Conservation (phyloP, 352 stramenopile genomes). For the Phytophthora aleatoria region DNA sequence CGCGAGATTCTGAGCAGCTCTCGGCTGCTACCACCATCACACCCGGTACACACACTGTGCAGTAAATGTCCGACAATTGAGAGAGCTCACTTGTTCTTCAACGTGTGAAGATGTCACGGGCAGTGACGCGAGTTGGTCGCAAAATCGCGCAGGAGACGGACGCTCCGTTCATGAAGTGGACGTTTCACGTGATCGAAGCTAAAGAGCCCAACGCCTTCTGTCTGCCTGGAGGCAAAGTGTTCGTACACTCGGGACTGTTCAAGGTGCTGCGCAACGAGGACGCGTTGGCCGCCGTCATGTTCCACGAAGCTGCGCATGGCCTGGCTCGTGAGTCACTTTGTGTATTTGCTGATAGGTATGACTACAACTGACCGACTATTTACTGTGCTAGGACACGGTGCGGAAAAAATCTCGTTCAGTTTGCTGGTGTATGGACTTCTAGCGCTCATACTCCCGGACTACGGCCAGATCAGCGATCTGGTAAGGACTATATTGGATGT, state of each 20-base stretch:
- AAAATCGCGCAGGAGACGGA: slow-evolving; percentile 57
- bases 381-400: slow-evolving; percentile 55
- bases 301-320: slow-evolving; percentile 74
- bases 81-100: background rate
- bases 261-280: slow-evolving; percentile 69
- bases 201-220: slow-evolving; percentile 79
- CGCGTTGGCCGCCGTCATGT: slow-evolving; percentile 66
- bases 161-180: slow-evolving; percentile 65
- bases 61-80: background rate
- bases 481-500: slow-evolving; percentile 19
- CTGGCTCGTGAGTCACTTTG: slow-evolving; percentile 49
- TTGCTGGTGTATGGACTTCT: slow-evolving; percentile 60
- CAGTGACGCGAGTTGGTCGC: slow-evolving; percentile 57
- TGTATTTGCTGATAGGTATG: background rate
- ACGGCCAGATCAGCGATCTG: slow-evolving; percentile 60
- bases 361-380: background rate
- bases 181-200: slow-evolving; percentile 71
- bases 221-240: slow-evolving; percentile 74
- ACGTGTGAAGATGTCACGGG: slow-evolving; percentile 50
- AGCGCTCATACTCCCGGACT: slow-evolving; percentile 56
- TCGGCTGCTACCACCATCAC: slow-evolving; percentile 46
- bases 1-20: slow-evolving; percentile 49
- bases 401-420: slow-evolving; percentile 74
- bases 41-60: slow-evolving; percentile 40
- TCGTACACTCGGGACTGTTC: slow-evolving; percentile 77